Base-by-base conservation (phyloP, 345 rosid genomes). In the Rubroshorea leprosula region DNA sequence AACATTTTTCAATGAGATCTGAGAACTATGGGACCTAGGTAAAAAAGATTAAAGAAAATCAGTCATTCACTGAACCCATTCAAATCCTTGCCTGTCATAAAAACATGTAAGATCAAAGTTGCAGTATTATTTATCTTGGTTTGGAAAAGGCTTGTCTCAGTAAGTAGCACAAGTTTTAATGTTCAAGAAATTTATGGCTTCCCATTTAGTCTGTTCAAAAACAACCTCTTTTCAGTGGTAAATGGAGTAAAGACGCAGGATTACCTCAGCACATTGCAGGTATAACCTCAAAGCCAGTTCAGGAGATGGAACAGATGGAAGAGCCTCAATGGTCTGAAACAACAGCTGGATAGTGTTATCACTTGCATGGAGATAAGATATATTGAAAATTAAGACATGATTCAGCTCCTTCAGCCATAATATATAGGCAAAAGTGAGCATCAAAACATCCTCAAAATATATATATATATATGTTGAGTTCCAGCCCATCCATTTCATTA, bases 221-320 rank as follows among this genome's bases (percentile, higher is more conserved):
- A 35, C 49, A 20, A 35, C 49, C 12, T 39, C 15, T 19, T 21
- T 59, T 54, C 44, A 15, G 51, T 31, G 18, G 35, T 1, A 11
- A 22, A 25, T 19, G 43, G 18, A 12, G 51, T 49, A 24, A 48
- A 27, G 53, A 26, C 44, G 22, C 15, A 23, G 50, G 58, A 49
- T 66, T 82, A 90, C 97, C 96, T 90, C 94, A 39, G 94, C 96
- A 70, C 97, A 87, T 50, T 87, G 86, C 48, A 90, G 82, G 71
- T 81, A 85, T 70, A 90, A 69, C 70, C 89, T 71, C 63, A 90
- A 76, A 44, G 94, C 96, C 67, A 83, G 66, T 73, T 90, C 97
- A 69, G 97, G 96, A 15, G 81, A 77, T 54, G 87, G 84, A 68
- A 85, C 78, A 57, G 72, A 71, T 49, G 79, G 76, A 60, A 90